Evolutionary conservation across 2,329 filamentous ascomycete species (phyloP), one percentile per base, ranked within the genome.

Genomic region (Orbilia javanica): DNA sequence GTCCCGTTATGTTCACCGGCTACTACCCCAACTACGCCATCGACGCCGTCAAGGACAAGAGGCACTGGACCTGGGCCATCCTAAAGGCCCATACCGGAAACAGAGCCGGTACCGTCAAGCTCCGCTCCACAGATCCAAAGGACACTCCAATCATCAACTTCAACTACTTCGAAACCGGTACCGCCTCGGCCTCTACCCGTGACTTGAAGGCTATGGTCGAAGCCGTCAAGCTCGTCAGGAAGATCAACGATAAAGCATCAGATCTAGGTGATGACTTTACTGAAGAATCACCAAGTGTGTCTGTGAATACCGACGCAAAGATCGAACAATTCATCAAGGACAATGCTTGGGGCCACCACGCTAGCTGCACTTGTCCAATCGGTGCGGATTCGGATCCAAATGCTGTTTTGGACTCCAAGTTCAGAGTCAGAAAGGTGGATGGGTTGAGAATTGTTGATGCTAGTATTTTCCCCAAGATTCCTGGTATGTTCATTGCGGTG

Each of bases 21-120:
- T 79, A 48, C 80, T 84, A 20, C 81, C 88, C 88, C 0, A 85
- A 86, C 20, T 90, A 87, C 80, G 85, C 86, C 0, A 81, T 84
- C 25, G 85, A 86, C 79, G 84, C 85, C 2, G 83, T 86, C 1
- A 82, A 83, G 0, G 86, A 84, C 57, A 84, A 84, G 1, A 85
- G 85, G 39, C 84, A 86, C 77, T 87, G 85, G 84, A 84, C 84
- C 11, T 87, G 86, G 86, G 83, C 84, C 10, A 86, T 87, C 2
- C 85, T 93, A 66, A 90, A 91, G 83, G 87, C 88, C 0, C 90
- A 91, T 81, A 87, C 90, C 0, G 87, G 88, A 65, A 92, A 92
- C 44, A 72, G 8, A 0, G 88, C 87, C 4, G 91, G 91, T 7
- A 87, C 86, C 0, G 90, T 93, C 3, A 86, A 83, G 2, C 87